Evolutionary conservation across 2,329 filamentous ascomycete species (phyloP).

Genomic region (Gnomoniopsis smithogilvyi): DNA sequence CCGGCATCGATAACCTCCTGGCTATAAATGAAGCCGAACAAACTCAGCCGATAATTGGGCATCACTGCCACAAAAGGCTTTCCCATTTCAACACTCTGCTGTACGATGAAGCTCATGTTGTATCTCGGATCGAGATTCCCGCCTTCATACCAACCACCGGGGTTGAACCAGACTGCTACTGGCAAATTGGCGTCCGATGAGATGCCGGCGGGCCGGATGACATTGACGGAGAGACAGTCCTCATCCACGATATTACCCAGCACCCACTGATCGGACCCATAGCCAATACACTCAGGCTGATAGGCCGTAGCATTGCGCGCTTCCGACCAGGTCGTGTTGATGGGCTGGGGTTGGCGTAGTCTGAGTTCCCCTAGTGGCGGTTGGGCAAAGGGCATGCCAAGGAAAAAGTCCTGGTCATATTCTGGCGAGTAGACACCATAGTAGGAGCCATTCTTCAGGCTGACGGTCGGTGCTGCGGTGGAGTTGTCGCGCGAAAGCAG

Average conservation of each 20-base stretch:
- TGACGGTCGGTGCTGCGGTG: slow-evolving; percentile 1
- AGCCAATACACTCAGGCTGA: slow-evolving; percentile 46
- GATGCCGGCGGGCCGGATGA: slow-evolving; percentile 47
- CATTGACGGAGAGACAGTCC: slow-evolving; percentile 53
- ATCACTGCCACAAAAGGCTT: slow-evolving; percentile 46
- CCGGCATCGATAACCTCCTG: slow-evolving; percentile 36
- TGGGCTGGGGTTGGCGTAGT: slow-evolving; percentile 46
- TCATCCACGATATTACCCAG: slow-evolving; percentile 33
- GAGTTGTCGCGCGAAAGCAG: background rate
- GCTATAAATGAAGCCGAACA: slow-evolving; percentile 45
- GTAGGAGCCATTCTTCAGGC: slow-evolving; percentile 43
- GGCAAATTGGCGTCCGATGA: slow-evolving; percentile 43
- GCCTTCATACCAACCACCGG: slow-evolving; percentile 29
- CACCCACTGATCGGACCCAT: slow-evolving; percentile 36
- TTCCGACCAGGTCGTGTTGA: slow-evolving; percentile 42
- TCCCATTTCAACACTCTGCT: slow-evolving; percentile 39
- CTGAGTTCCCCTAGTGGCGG: slow-evolving; percentile 47
- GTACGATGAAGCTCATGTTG: slow-evolving; percentile 57
- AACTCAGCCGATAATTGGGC: slow-evolving; percentile 44
- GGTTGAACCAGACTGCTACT: slow-evolving; percentile 58
- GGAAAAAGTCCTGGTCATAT: slow-evolving; percentile 48
- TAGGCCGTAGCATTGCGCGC: slow-evolving; percentile 42
- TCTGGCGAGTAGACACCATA: slow-evolving; percentile 34
- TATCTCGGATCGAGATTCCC: slow-evolving; percentile 44
- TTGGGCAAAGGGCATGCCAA: slow-evolving; percentile 56